Evolutionary conservation across 108 stramenopile species (phyloP).

Genomic region (Nitzschia sp.): DNA sequence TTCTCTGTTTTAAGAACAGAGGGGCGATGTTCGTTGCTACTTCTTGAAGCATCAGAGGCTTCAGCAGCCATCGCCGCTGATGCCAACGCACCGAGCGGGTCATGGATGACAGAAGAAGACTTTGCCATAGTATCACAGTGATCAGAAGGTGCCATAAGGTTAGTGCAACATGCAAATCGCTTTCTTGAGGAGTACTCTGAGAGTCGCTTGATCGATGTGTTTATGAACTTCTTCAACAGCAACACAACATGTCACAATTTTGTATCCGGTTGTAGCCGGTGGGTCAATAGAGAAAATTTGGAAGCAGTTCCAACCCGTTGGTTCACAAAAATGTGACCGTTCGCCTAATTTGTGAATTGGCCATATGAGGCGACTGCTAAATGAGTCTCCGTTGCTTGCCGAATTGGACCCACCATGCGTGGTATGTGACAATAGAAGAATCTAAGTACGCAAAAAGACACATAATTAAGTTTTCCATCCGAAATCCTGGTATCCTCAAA

Average conservation of each 20-base stretch:
- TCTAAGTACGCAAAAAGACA: too few relatives aligned
- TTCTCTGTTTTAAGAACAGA: neutral
- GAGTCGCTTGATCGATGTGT: neutral
- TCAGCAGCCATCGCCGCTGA: conserved; percentile 42
- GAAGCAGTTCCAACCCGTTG: conserved; percentile 20
- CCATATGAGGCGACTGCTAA: too few relatives aligned
- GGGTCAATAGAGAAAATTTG: conserved; percentile 14
- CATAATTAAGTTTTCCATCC: too few relatives aligned
- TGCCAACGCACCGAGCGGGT: conserved; percentile 39
- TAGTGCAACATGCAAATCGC: neutral
- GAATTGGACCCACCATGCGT: too few relatives aligned
- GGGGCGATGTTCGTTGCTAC: neutral
- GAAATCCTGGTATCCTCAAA: too few relatives aligned
- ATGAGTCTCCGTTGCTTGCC: too few relatives aligned
- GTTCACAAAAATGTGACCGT: conserved; percentile 16
- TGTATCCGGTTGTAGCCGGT: conserved; percentile 16
- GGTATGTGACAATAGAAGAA: too few relatives aligned
- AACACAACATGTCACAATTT: neutral
- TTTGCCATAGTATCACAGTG: neutral
- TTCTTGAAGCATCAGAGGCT: conserved; percentile 25
- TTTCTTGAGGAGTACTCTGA: neutral
- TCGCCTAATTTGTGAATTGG: neutral
- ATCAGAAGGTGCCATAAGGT: conserved; percentile 15
- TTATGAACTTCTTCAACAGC: neutral
- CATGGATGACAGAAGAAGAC: conserved; percentile 22